Evolutionary conservation across 73 alveolate genomes (phyloP).

Genomic region (Strombidium stylifer): DNA sequence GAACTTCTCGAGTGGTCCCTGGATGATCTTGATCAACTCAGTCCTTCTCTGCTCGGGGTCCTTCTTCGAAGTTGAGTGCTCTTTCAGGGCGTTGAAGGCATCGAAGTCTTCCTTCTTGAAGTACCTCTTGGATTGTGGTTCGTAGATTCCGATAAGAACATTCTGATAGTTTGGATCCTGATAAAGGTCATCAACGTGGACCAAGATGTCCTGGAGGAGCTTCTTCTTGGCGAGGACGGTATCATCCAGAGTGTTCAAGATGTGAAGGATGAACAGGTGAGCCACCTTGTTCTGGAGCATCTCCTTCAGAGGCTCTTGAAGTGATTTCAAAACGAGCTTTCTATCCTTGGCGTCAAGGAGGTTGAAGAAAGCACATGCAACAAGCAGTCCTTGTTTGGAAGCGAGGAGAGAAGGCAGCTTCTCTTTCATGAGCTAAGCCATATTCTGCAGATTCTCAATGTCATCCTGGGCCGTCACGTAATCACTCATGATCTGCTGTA

Average conservation of each 20-base stretch:
- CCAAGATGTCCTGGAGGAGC: constrained; percentile 66
- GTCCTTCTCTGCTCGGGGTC: constrained; percentile 33
- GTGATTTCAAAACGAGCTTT: constrained; percentile 72
- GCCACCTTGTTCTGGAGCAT: constrained; percentile 70
- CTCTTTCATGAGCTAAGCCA: constrained; percentile 69
- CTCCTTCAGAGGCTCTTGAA: constrained; percentile 68
- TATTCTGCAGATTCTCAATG: constrained; percentile 67
- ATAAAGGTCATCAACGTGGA: constrained; percentile 63
- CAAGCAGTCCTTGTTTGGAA: constrained; percentile 76
- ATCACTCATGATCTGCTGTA: constrained; percentile 75
- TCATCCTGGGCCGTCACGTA: constrained; percentile 48
- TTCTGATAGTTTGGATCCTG: constrained; percentile 67
- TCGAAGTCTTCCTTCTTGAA: constrained; percentile 34
- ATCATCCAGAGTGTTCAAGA: constrained; percentile 79
- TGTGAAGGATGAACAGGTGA: constrained; percentile 64
- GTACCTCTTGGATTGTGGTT: constrained; percentile 5
- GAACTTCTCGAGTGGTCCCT: constrained; percentile 14
- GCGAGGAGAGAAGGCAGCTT: constrained; percentile 69
- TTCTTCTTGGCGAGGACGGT: constrained; percentile 74
- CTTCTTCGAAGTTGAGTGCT: constrained; percentile 45
- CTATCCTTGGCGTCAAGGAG: constrained; percentile 79
- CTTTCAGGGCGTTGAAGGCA: constrained; percentile 26
- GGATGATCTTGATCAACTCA: constrained; percentile 19
- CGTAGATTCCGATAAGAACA: constrained; percentile 53
- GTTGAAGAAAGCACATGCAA: constrained; percentile 78